Evolutionary conservation across 2,329 filamentous ascomycete genomes (phyloP).

Genomic region (Thermothelomyces thermophilus): DNA sequence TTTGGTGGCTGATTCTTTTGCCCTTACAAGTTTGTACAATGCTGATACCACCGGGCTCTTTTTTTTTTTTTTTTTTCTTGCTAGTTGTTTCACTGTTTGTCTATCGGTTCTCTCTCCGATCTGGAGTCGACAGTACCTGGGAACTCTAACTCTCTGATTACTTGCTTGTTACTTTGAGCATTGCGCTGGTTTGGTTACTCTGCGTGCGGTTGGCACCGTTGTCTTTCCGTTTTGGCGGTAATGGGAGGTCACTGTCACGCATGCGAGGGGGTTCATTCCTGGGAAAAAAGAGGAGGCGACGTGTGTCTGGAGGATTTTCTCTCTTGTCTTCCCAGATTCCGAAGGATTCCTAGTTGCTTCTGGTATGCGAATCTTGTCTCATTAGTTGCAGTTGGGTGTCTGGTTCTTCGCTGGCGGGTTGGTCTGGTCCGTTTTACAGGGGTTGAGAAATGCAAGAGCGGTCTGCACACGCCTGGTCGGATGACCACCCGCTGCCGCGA

Average conservation of each 20-base stretch:
- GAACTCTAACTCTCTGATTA: neutral
- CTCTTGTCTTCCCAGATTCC: neutral
- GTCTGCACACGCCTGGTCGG: conserved; percentile 3
- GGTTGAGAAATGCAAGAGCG: neutral
- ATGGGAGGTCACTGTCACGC: neutral
- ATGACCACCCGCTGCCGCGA: neutral
- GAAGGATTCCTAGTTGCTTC: neutral
- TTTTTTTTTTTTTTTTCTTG: too few relatives aligned
- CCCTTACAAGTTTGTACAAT: too few relatives aligned
- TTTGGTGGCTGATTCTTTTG: too few relatives aligned
- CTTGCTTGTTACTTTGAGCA: neutral
- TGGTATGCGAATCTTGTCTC: neutral
- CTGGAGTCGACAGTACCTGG: too few relatives aligned
- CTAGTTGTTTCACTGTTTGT: too few relatives aligned
- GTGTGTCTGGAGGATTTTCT: neutral
- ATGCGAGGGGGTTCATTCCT: neutral
- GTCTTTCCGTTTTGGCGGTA: neutral
- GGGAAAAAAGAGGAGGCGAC: conserved; percentile 1
- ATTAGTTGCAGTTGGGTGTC: neutral
- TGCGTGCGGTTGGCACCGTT: neutral
- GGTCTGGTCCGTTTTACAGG: neutral
- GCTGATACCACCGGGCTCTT: too few relatives aligned
- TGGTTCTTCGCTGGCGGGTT: conserved; percentile 5
- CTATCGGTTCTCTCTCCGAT: too few relatives aligned
- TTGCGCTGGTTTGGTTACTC: neutral